Conservation (phyloP, 345 rosid genomes). For the Eucalyptus tenuipes region DNA sequence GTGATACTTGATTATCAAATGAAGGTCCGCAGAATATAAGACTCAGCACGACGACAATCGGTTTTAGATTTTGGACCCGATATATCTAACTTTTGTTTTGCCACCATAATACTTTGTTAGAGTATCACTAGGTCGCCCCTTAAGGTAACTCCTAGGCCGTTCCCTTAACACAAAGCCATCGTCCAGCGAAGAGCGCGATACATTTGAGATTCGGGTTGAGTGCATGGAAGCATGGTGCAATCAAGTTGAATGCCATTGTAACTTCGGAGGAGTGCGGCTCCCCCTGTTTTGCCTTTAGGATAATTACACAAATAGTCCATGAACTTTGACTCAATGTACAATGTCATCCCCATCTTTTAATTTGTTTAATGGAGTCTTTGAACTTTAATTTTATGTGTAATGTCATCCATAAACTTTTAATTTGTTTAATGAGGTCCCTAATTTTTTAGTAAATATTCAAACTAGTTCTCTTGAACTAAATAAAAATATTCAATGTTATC, state of each 20-base stretch:
- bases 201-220: neutral
- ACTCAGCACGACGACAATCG: neutral
- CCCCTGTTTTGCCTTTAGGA: neutral
- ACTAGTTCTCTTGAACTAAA: too few relatives aligned
- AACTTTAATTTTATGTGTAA: neutral
- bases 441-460: fast-evolving
- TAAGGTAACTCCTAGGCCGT: neutral
- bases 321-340: neutral
- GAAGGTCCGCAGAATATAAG: neutral
- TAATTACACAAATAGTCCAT: too few relatives aligned
- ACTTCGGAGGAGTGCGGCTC: neutral
- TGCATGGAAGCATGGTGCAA: neutral
- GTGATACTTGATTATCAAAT: neutral
- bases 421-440: fast-evolving
- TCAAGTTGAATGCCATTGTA: neutral
- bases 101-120: neutral
- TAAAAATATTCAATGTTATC: too few relatives aligned
- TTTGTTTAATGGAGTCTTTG: too few relatives aligned
- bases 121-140: neutral
- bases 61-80: neutral
- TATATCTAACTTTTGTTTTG: neutral
- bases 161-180: neutral
- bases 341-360: neutral
- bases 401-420: neutral
- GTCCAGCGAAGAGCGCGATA: neutral